phyloP scores from a whole-genome alignment of 345 rosid species.

The Capsella bursapastoris region DNA sequence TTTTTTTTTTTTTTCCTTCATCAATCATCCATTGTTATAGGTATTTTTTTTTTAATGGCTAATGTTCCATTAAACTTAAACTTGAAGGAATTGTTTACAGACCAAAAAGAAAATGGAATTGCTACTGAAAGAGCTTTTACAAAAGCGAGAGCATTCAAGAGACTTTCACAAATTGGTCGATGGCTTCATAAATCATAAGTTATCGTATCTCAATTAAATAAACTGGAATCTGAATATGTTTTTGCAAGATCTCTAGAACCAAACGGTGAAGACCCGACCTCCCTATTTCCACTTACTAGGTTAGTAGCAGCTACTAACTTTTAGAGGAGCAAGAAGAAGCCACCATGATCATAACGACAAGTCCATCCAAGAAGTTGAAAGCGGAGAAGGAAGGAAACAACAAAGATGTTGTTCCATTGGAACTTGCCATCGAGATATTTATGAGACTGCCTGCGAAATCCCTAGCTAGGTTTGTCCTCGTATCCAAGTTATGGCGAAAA shows the following conservation, averaged over 20 bases:
- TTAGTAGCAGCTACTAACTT: no score
- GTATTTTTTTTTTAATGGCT: background rate
- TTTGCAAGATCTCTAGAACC: background rate
- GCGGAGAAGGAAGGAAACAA: no score
- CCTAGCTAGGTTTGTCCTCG: no score
- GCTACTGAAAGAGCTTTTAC: background rate
- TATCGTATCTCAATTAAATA: no score
- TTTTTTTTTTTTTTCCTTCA: background rate
- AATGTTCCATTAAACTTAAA: background rate
- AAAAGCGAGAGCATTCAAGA: background rate
- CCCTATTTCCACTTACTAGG: background rate
- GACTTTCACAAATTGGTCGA: background rate
- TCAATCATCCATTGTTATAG: background rate
- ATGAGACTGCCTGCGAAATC: no score
- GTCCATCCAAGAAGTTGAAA: no score
- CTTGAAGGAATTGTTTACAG: background rate
- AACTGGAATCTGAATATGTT: background rate
- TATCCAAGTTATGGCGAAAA: no score
- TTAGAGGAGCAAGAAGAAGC: no score
- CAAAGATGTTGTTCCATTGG: no score
- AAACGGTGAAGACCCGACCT: background rate
- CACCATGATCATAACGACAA: no score
- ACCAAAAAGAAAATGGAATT: background rate
- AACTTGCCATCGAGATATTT: no score
- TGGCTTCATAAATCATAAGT: background rate